Evolutionary conservation across 176 grass and related monocot genomes (phyloP).

Genomic region (Saccharum officinarum): DNA sequence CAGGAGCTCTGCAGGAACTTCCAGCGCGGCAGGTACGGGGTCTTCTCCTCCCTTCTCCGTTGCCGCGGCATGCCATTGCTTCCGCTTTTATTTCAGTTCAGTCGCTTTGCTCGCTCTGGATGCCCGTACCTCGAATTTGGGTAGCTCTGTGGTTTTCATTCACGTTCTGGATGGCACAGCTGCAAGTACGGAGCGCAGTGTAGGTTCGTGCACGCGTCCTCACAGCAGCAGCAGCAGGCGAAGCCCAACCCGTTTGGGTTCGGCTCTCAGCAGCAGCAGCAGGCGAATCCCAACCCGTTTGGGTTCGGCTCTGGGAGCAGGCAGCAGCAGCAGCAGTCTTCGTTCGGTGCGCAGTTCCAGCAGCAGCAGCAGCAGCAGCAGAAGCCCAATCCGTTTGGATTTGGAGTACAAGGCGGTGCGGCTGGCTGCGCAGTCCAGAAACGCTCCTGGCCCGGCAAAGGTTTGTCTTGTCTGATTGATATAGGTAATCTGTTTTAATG

Average conservation of each 20-base stretch:
- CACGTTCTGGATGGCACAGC: conserved; percentile 38
- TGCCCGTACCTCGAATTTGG: background rate
- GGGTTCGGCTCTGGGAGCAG: conserved; percentile 56
- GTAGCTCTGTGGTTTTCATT: background rate
- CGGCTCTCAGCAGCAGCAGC: conserved; percentile 53
- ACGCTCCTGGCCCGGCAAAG: conserved; percentile 34
- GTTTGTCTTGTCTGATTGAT: background rate
- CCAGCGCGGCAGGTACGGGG: conserved; percentile 60
- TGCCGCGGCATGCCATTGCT: background rate
- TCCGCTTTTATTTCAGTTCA: background rate
- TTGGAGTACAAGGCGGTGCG: conserved; percentile 59
- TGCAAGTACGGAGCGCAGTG: conserved; percentile 84
- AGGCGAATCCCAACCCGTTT: conserved; percentile 67
- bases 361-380: conserved; percentile 54
- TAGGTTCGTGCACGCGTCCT: conserved; percentile 62
- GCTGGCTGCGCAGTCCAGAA: conserved; percentile 27
- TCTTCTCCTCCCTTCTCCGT: background rate
- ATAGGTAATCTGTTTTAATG: background rate
- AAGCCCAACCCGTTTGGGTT: conserved; percentile 78
- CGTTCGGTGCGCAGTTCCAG: conserved; percentile 19
- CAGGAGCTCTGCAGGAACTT: conserved; percentile 81
- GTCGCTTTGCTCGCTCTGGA: background rate
- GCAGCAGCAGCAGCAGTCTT: conserved; percentile 34
- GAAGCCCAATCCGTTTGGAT: conserved; percentile 79
- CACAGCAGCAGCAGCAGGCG: conserved; percentile 36